Percentiles rank a stretch among this genome's conserved stretches.
Conservation (phyloP, 148 eudicot genomes). For the Chenopodium quinoa region DNA sequence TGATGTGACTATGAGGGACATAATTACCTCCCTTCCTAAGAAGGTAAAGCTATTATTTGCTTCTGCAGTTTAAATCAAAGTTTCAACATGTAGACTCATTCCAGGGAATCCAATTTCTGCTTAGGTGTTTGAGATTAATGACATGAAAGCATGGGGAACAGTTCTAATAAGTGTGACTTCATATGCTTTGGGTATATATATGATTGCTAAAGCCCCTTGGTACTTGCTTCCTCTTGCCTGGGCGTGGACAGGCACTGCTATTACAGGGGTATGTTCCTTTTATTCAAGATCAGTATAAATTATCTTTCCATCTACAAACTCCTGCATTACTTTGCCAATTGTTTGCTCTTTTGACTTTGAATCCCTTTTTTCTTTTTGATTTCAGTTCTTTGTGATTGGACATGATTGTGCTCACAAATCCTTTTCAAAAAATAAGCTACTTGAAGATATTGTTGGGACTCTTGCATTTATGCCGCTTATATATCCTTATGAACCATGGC, state of each 20-base stretch:
- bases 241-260: constrained; percentile 97
- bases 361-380: constrained; percentile 29
- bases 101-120: constrained; percentile 9
- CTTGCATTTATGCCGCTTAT: constrained; percentile 85
- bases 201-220: constrained; percentile 90
- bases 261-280: constrained; percentile 73
- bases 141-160: constrained; percentile 79
- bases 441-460: constrained; percentile 94
- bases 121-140: constrained; percentile 94
- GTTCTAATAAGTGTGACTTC: constrained; percentile 69
- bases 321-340: not conserved
- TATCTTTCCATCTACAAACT: constrained; percentile 2
- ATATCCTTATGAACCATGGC: constrained; percentile 99
- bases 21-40: constrained; percentile 68
- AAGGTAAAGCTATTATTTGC: constrained; percentile 39
- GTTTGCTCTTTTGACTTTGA: constrained; percentile 18
- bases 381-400: constrained; percentile 89
- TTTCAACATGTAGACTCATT: constrained; percentile 11
- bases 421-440: constrained; percentile 82
- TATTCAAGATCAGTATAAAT: not conserved
- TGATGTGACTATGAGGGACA: constrained; percentile 65
- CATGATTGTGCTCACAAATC: constrained; percentile 99
- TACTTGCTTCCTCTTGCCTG: constrained; percentile 94
- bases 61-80: not conserved
- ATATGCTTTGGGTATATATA: constrained; percentile 76